Evolutionary conservation across 805 yeast genomes (phyloP).

Genomic region (Saccharomyces mikatae): DNA sequence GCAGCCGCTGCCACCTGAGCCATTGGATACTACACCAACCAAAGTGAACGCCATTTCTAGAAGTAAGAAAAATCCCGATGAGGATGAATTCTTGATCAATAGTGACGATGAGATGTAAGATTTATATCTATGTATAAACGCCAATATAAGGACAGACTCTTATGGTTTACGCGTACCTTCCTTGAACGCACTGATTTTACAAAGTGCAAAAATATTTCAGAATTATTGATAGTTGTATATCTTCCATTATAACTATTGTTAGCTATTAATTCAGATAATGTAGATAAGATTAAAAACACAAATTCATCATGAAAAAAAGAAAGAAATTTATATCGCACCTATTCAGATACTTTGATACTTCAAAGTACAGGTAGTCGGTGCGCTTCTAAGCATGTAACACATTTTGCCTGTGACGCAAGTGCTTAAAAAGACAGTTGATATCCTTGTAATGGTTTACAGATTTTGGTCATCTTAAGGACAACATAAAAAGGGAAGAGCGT

Average conservation of each 20-base stretch:
- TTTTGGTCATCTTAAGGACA: background rate
- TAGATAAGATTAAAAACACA: constrained; percentile 26
- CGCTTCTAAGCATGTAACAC: background rate
- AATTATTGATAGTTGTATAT: constrained; percentile 2
- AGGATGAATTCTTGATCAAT: constrained; percentile 26
- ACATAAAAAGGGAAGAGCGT: background rate
- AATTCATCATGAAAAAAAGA: constrained; percentile 19
- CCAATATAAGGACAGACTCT: background rate
- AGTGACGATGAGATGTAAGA: constrained; percentile 27
- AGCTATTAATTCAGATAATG: constrained; percentile 29
- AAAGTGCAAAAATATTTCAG: constrained; percentile 1
- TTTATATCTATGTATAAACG: background rate
- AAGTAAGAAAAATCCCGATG: constrained; percentile 8
- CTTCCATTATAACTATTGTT: constrained; percentile 15
- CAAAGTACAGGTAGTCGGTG: background rate
- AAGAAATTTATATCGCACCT: background rate
- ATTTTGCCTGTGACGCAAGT: background rate
- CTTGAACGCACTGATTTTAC: background rate
- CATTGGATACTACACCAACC: constrained; percentile 21
- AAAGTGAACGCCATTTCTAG: constrained; percentile 13
- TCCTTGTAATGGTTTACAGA: background rate
- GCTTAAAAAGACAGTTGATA: background rate
- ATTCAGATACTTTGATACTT: background rate
- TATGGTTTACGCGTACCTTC: background rate
- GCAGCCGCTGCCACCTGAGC: constrained; percentile 24